Evolutionary conservation across 768 basidiomycete species (phyloP), one percentile per base, ranked within the genome.

Genomic region (Russula dissimulans): DNA sequence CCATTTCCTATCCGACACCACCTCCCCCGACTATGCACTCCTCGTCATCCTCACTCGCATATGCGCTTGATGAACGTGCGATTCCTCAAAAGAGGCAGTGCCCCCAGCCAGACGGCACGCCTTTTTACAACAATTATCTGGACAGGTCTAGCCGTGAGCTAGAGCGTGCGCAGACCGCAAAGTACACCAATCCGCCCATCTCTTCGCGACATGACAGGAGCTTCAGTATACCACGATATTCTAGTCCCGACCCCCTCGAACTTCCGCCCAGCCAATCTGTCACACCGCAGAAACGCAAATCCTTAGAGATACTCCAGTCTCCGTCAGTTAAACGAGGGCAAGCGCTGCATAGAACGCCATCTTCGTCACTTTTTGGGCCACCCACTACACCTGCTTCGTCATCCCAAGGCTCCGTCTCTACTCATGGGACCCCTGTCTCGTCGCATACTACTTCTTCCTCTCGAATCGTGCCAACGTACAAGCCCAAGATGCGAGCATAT

Each of bases 31-130:
- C 79, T 12, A 82, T 87, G 43, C 79, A 74, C 41, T 75, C 78
- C n/a, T 81, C 79, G 1, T 86, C 87, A 1, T 90, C 88, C 15
- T 90, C 89, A 12, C 80, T 89, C 57, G 88, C 89, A 5, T 78
- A 78, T 69, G 89, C 89, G 3, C 78, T 91, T 26, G 87, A 85
- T 5, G 71, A 75, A 44, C 76, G 74, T 5, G 71, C 67, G 32
- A 70, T 67, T 3, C 65, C 68, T 10, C 70, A 53, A 49, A 68
- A 68, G 15, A 62, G 67, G 5, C 66, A 73, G 9, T 81, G 81
- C 66, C 70, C 73, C 18, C 78, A 85, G 6, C 76, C 81, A 57
- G 82, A 89, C 47, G 89, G 86, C 1, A 69, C 75, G 3, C 69
- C 74, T 4, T 90, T 87, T 69, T 88, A 89, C 69, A 79, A 86